phyloP scores from a whole-genome alignment of 2,329 filamentous ascomycete species.

The Colletotrichum acutatum region DNA sequence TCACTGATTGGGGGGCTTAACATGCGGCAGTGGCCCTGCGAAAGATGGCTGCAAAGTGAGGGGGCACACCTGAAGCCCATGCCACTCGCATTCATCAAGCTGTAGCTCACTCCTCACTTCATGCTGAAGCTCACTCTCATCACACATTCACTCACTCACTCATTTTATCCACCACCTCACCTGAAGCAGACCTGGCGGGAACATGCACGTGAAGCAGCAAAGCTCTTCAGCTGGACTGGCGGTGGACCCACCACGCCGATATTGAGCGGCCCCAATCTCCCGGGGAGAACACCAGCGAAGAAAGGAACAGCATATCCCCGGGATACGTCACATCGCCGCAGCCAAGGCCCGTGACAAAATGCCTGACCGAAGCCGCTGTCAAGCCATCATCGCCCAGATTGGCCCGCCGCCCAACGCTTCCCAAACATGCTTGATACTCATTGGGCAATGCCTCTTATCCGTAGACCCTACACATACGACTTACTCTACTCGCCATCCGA shows the following conservation, averaged over 20 bases:
- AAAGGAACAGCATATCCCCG: neutral
- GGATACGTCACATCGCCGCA: slow-evolving; percentile 22
- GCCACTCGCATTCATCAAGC: neutral
- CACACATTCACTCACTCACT: neutral
- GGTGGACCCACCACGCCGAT: slow-evolving; percentile 22
- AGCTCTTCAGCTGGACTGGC: slow-evolving; percentile 9
- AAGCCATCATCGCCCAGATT: neutral
- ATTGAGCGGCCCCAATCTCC: slow-evolving; percentile 4
- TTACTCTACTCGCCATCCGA: neutral
- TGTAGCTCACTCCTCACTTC: neutral
- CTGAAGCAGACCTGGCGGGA: neutral
- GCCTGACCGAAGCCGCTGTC: slow-evolving; percentile 13
- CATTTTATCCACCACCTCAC: neutral
- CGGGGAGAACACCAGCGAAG: neutral
- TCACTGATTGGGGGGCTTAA: slow-evolving; percentile 22
- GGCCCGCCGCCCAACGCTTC: neutral
- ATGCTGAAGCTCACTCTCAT: neutral
- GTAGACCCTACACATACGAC: neutral
- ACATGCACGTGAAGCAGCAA: slow-evolving; percentile 23
- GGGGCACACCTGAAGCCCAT: neutral
- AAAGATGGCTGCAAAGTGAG: slow-evolving; percentile 19
- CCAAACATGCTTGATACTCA: neutral
- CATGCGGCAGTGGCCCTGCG: slow-evolving; percentile 1
- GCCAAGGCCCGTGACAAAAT: slow-evolving; percentile 10
- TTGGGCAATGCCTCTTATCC: slow-evolving; percentile 13